Evolutionary conservation across 1,139 yeast species (phyloP).

Genomic region (Nakaseomyces glabratus): DNA sequence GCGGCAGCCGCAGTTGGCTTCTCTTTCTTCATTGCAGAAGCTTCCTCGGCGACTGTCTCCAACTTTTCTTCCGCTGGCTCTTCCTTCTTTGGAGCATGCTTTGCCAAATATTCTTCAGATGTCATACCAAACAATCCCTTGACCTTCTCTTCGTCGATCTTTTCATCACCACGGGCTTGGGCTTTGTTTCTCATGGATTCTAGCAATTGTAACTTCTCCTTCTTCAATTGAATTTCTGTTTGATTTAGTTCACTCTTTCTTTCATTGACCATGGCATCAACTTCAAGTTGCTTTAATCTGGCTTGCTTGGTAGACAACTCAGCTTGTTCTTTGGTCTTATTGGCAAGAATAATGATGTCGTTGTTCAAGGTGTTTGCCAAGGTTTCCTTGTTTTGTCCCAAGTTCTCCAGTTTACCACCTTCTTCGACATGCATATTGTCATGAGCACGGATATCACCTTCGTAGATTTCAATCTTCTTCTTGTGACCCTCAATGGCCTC

Average conservation of each 20-base stretch:
- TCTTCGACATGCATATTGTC: constrained; percentile 21
- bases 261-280: constrained; percentile 27
- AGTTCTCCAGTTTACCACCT: constrained; percentile 14
- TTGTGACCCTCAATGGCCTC: constrained; percentile 24
- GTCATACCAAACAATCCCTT: constrained; percentile 26
- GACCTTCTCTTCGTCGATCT: constrained; percentile 27
- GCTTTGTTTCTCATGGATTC: constrained; percentile 12
- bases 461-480: constrained; percentile 20
- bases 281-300: constrained; percentile 26
- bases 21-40: background rate
- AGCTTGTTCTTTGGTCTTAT: constrained; percentile 26
- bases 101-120: constrained; percentile 18
- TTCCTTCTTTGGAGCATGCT: constrained; percentile 5
- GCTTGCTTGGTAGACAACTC: constrained; percentile 26
- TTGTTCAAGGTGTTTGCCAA: constrained; percentile 16
- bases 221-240: constrained; percentile 15
- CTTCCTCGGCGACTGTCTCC: background rate
- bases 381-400: constrained; percentile 16
- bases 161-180: constrained; percentile 19
- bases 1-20: background rate
- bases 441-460: constrained; percentile 18
- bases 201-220: constrained; percentile 12
- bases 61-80: constrained; percentile 2
- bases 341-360: constrained; percentile 18
- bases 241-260: constrained; percentile 26